These are phyloP conservation scores for Eucalyptus rudis DNA, from an alignment of 345 rosid species.

Conservation along the genomic window DNA sequence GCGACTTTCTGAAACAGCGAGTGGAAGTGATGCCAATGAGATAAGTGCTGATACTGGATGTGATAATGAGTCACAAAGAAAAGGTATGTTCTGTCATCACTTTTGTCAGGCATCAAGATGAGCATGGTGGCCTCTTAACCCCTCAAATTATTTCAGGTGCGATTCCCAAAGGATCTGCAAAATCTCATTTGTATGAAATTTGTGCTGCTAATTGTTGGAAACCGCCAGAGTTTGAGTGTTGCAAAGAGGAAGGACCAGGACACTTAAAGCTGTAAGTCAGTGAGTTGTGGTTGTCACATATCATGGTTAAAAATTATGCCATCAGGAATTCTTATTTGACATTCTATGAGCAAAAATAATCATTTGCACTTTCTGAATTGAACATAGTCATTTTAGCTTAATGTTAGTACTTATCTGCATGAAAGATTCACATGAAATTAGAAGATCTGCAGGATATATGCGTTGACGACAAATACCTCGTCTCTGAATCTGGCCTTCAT, in stretches of 20 bases:
- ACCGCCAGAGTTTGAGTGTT: constrained; percentile 57
- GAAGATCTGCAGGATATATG: not conserved
- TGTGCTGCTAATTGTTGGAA: constrained; percentile 68
- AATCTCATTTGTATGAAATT: constrained; percentile 44
- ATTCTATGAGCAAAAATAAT: not conserved
- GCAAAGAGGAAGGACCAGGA: constrained; percentile 60
- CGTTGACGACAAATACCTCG: not conserved
- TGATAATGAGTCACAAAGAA: not conserved
- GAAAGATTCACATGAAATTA: not conserved
- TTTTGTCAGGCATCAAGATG: not conserved
- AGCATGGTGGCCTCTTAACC: not conserved
- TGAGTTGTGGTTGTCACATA: not conserved
- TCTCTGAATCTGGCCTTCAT: not conserved
- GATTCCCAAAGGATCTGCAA: constrained; percentile 26
- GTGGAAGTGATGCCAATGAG: not conserved
- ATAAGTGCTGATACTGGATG: not conserved
- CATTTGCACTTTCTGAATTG: not conserved
- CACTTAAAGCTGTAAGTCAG: constrained; percentile 62
- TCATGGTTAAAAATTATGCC: not conserved
- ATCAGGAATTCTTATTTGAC: not conserved
- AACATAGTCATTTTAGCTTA: not conserved
- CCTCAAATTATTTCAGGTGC: constrained; percentile 10
- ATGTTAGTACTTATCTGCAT: not conserved
- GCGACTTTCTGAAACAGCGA: not conserved
- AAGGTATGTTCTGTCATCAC: not conserved